These are phyloP conservation scores for Mortierella sp. DNA, from an alignment of 371 early-diverging fungal genomes.

Conservation along the genomic window DNA sequence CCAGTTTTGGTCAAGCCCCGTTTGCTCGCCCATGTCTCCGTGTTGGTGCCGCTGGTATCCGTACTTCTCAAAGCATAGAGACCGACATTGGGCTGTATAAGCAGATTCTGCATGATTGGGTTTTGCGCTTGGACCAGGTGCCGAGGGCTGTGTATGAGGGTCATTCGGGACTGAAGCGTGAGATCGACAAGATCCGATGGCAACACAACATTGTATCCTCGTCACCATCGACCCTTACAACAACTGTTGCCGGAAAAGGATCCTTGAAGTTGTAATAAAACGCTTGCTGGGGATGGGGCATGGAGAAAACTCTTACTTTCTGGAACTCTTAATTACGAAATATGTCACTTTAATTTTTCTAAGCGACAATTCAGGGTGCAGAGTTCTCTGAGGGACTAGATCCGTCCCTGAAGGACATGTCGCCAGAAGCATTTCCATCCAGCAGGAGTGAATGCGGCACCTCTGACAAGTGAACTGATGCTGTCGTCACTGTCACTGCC, in stretches of 20 bases:
- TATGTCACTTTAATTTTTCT: neutral
- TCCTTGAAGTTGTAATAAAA: neutral
- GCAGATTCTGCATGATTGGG: conserved; percentile 32
- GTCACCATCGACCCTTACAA: neutral
- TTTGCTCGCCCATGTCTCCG: neutral
- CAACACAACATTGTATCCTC: conserved; percentile 13
- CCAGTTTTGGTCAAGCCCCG: neutral
- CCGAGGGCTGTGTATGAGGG: conserved; percentile 1
- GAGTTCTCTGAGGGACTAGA: conserved; percentile 14
- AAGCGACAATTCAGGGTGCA: neutral
- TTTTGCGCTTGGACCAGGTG: conserved; percentile 22
- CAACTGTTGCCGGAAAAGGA: neutral
- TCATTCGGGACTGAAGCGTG: conserved; percentile 34
- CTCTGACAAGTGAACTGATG: conserved; percentile 2
- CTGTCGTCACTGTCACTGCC: neutral
- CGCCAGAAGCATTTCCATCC: conserved; percentile 13
- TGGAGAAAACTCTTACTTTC: no score
- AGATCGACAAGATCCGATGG: conserved; percentile 45
- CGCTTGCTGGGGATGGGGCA: no score
- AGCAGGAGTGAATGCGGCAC: conserved; percentile 9
- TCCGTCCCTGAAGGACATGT: conserved; percentile 1
- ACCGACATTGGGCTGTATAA: conserved; percentile 8
- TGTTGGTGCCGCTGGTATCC: conserved; percentile 1
- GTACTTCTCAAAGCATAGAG: neutral
- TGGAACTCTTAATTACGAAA: neutral